A percentile compares a stretch with the other conserved stretches of the same genome.
phyloP scores from a whole-genome alignment of 345 rosid genomes.

The Salix brachista region DNA sequence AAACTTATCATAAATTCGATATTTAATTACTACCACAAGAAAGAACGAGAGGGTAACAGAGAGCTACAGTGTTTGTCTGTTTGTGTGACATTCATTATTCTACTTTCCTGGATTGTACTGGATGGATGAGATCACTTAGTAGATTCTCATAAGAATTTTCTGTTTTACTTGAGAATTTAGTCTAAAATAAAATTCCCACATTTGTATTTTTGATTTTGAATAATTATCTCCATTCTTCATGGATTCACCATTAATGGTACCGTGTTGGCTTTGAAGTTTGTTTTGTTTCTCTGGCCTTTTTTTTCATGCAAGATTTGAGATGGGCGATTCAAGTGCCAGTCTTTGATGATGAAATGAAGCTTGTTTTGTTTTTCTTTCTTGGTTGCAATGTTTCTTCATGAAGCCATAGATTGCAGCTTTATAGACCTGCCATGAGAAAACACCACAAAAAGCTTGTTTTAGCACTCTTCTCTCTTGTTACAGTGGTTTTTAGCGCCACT shows the following conservation, averaged over 20 bases:
- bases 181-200: neutral
- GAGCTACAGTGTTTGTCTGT: neutral
- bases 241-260: slow-evolving; percentile 14
- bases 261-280: neutral
- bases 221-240: neutral
- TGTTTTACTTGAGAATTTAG: neutral
- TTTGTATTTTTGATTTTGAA: slow-evolving; percentile 1
- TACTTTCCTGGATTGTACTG: slow-evolving; percentile 1
- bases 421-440: slow-evolving; percentile 34
- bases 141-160: neutral
- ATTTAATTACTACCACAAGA: neutral
- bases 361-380: neutral
- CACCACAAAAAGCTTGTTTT: slow-evolving; percentile 25
- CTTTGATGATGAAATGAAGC: slow-evolving; percentile 27
- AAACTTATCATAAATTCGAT: no score
- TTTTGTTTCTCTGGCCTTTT: neutral
- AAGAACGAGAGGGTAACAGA: neutral
- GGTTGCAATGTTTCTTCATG: slow-evolving; percentile 10
- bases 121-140: neutral
- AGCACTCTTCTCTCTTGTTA: slow-evolving; percentile 18
- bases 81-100: slow-evolving; percentile 1
- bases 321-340: slow-evolving; percentile 20
- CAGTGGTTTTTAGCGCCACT: slow-evolving; percentile 37
- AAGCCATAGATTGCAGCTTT: slow-evolving; percentile 5
- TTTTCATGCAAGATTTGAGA: slow-evolving; percentile 28